Evolutionary conservation across 768 basidiomycete genomes (phyloP).

Genomic region (Tubosaeta sp.): DNA sequence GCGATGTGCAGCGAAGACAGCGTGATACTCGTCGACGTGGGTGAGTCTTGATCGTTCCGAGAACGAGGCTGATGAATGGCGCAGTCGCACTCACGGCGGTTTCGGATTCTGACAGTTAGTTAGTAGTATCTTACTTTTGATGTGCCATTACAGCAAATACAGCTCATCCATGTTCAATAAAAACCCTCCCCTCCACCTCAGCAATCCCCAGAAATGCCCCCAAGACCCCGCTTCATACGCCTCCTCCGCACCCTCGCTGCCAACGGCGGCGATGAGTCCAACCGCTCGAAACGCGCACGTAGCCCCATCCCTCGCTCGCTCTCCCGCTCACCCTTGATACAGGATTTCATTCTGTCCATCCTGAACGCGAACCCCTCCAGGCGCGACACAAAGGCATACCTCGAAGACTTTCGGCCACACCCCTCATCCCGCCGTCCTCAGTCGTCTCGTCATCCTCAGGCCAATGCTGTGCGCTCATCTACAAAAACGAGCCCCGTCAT

Average conservation of each 20-base stretch:
- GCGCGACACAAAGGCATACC: slow-evolving; percentile 86
- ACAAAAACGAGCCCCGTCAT: slow-evolving; percentile 50
- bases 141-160: slow-evolving; percentile 26
- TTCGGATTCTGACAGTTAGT: slow-evolving; percentile 20
- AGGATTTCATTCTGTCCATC: slow-evolving; percentile 98
- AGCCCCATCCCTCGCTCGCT: not conserved
- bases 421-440: too few relatives aligned
- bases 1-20: slow-evolving; percentile 57
- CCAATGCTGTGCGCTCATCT: slow-evolving; percentile 18
- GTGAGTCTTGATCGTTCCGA: slow-evolving; percentile 4
- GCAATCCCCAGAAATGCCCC: not conserved
- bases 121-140: too few relatives aligned
- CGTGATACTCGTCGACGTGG: slow-evolving; percentile 48
- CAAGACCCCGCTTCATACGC: slow-evolving; percentile 18
- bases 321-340: slow-evolving; percentile 12
- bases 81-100: slow-evolving; percentile 20
- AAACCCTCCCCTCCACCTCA: not conserved
- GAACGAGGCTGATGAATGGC: not conserved
- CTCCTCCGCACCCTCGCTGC: not conserved
- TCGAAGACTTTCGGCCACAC: slow-evolving; percentile 72
- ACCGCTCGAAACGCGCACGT: slow-evolving; percentile 48
- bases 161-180: slow-evolving; percentile 24
- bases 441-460: slow-evolving; percentile 3
- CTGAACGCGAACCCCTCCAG: slow-evolving; percentile 88
- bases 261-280: slow-evolving; percentile 20